Evolutionary conservation across 306 rosid species (phyloP).

Genomic region (Sesbania bispinosa): DNA sequence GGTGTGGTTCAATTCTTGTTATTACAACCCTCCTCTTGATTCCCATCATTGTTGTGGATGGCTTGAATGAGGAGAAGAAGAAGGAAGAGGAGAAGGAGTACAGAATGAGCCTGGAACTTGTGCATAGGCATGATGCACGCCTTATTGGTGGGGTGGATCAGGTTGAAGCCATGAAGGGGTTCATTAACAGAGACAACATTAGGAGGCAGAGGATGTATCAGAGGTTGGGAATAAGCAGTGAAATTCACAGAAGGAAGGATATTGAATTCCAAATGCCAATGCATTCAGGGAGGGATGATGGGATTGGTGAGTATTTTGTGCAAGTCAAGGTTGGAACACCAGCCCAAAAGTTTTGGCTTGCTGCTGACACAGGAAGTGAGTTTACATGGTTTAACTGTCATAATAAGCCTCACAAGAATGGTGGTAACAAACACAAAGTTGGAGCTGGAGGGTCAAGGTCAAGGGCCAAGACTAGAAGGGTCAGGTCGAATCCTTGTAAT

Average conservation of each 20-base stretch:
- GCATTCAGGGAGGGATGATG: constrained; percentile 49
- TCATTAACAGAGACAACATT: constrained; percentile 31
- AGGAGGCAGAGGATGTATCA: constrained; percentile 30
- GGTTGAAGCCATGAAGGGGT: constrained; percentile 27
- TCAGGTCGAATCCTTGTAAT: not conserved
- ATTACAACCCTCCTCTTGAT: constrained; percentile 38
- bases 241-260: constrained; percentile 12
- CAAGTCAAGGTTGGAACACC: constrained; percentile 66
- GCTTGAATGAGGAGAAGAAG: not conserved
- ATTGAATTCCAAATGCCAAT: constrained; percentile 38
- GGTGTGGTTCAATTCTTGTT: not conserved
- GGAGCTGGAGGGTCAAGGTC: not conserved
- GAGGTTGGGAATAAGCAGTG: not conserved
- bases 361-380: constrained; percentile 78
- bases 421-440: not conserved
- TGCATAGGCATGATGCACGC: constrained; percentile 45
- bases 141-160: not conserved
- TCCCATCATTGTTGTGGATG: not conserved
- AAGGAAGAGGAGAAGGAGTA: not conserved
- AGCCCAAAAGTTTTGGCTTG: constrained; percentile 44
- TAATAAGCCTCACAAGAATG: not conserved
- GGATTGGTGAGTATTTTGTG: constrained; percentile 60
- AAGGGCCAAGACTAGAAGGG: not conserved
- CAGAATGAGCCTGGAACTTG: constrained; percentile 39
- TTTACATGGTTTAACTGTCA: constrained; percentile 68